Base-by-base conservation (phyloP, 2,329 filamentous ascomycete genomes). In the Exophiala sp. region DNA sequence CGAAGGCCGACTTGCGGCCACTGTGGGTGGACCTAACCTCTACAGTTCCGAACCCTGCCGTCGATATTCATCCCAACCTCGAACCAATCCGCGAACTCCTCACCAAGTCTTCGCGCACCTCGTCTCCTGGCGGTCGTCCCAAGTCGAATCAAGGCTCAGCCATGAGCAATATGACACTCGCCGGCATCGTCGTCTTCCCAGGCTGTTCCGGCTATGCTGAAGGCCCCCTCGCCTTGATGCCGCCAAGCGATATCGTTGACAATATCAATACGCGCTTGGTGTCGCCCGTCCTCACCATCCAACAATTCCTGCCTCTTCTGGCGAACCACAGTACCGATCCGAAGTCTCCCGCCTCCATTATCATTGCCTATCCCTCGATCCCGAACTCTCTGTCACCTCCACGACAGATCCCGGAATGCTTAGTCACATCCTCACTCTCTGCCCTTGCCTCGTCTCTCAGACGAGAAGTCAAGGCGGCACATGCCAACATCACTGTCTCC, bases 211-310 rank as follows among this genome's bases (percentile, higher is more conserved):
- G 87, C 66, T 95, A 91, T 69, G 87, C 89, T 48, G 86, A 87
- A 21, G 89, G 88, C 3, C 88, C 89, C 16, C 87, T 97, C 58
- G 89, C 91, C 58, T 91, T 89, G 3, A 86, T 96, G 55, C 84
- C 89, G 5, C 85, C 89, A 0, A 88, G 89, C 29, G 86, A 83
- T 64, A 94, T 95, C 75, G 89, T 89, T 60, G 90, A 96, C 67
- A 86, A 91, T 33, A 84, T 97, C 69, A 96, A 96, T 71, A 92
- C 90, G 12, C 91, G 95, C 66, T 81, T 99, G 10, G 80, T 97
- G 50, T 88, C 91, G 53, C 92, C 92, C 1, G 90, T 97, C 62
- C 81, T 95, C 48, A 91, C 88, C 4, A 86, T 91, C 36, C 91
- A 96, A 72, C 82, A 89, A 49, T 94, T 97, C 73, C 78, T 97